Percentiles rank a stretch among this genome's conserved stretches.
Conservation (phyloP, 208 protist genomes). For the Perkinsela sp. region DNA sequence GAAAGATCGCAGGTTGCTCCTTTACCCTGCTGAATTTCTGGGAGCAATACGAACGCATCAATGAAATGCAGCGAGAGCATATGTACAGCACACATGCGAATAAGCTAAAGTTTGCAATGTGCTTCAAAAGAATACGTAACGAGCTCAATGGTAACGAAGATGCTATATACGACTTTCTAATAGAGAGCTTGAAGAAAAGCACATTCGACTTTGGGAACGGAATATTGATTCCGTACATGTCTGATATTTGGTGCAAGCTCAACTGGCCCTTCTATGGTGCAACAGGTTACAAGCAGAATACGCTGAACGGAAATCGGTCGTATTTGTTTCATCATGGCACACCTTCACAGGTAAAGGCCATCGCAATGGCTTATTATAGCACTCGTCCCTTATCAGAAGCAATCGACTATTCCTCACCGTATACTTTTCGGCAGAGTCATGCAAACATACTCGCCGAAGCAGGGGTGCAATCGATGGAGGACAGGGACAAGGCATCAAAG, state of each 20-base stretch:
- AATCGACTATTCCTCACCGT: neutral
- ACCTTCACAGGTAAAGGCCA: neutral
- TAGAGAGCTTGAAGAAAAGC: neutral
- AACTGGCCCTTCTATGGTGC: neutral
- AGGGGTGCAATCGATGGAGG: neutral
- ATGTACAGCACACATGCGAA: neutral
- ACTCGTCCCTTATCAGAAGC: neutral
- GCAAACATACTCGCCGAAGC: neutral
- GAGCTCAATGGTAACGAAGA: neutral
- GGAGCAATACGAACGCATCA: neutral
- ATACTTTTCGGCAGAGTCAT: neutral
- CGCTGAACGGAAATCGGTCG: neutral
- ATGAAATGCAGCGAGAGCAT: neutral
- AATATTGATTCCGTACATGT: neutral
- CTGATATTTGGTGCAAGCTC: neutral
- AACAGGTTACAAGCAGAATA: neutral
- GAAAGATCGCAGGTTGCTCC: neutral
- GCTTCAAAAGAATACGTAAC: neutral
- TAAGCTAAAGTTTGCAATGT: neutral
- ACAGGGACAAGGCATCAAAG: neutral
- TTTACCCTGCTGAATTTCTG: neutral
- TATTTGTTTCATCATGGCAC: neutral
- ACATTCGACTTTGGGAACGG: neutral
- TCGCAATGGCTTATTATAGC: neutral
- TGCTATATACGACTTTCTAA: neutral